These are phyloP conservation scores for Quercus ilex DNA, from an alignment of 306 rosid species.

Conservation along the genomic window DNA sequence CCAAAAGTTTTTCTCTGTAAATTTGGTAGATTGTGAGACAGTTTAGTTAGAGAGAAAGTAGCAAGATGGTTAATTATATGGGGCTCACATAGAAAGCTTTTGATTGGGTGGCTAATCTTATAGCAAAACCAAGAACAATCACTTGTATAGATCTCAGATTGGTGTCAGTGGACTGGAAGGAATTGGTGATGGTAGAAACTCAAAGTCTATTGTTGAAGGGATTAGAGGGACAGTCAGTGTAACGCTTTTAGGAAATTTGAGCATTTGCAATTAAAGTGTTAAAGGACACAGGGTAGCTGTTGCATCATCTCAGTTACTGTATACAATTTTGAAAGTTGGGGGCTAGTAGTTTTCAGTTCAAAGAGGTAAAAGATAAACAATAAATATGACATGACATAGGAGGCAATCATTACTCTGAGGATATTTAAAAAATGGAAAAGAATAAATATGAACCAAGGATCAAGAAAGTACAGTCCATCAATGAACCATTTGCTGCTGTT, in stretches of 20 bases:
- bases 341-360: neutral
- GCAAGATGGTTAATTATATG: neutral
- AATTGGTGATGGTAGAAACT: neutral
- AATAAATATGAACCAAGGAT: constrained; percentile 22
- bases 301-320: neutral
- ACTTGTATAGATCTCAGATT: neutral
- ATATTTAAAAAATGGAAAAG: constrained; percentile 17
- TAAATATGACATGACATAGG: constrained; percentile 4
- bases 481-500: constrained; percentile 72
- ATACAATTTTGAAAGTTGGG: neutral
- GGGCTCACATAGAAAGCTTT: neutral
- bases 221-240: neutral
- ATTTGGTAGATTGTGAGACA: neutral
- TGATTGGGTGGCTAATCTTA: neutral
- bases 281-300: neutral
- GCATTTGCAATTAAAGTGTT: neutral
- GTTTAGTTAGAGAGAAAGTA: neutral
- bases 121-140: neutral
- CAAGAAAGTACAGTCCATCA: constrained; percentile 78
- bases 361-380: neutral
- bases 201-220: neutral
- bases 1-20: neutral
- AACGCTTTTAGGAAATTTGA: neutral
- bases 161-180: neutral
- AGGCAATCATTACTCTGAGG: constrained; percentile 4